Percentiles rank a stretch among this genome's conserved stretches.
These are phyloP conservation scores for Avena atlantica DNA, from an alignment of 176 grass and related monocot species.

Conservation along the genomic window DNA sequence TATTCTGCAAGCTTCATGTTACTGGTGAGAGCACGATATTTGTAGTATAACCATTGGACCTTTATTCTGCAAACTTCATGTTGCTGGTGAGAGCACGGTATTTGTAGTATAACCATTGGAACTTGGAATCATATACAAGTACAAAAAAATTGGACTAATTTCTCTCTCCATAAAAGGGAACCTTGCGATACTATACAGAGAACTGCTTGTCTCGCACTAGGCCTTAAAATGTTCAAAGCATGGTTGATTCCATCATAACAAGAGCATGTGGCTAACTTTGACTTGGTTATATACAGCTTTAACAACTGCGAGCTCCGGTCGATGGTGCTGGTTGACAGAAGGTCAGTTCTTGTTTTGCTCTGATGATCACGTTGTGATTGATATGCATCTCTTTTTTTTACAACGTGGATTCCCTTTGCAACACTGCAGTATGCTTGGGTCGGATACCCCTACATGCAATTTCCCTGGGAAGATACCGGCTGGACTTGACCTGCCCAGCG, in stretches of 20 bases:
- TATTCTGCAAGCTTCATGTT: neutral
- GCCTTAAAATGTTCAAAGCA: neutral
- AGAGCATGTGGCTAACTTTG: constrained; percentile 18
- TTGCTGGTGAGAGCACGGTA: neutral
- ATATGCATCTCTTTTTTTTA: fast-evolving
- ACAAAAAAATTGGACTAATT: neutral
- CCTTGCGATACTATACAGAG: neutral
- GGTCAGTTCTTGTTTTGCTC: constrained; percentile 46
- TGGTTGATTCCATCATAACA: neutral
- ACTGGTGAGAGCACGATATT: neutral
- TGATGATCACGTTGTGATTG: neutral
- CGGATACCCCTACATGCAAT: constrained; percentile 42
- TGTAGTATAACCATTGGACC: neutral
- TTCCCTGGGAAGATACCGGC: constrained; percentile 68
- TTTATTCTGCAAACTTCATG: neutral
- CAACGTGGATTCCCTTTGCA: neutral
- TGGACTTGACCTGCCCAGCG: constrained; percentile 58
- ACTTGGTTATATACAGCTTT: constrained; percentile 56
- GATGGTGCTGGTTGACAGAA: constrained; percentile 82
- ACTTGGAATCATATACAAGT: neutral
- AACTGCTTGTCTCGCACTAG: neutral
- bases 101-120: neutral
- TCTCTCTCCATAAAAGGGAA: neutral
- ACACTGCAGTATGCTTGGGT: constrained; percentile 63
- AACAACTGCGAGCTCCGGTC: constrained; percentile 88